Evolutionary conservation across 1,284 basidiomycete species (phyloP).

Genomic region (Papiliotrema nemorosa): DNA sequence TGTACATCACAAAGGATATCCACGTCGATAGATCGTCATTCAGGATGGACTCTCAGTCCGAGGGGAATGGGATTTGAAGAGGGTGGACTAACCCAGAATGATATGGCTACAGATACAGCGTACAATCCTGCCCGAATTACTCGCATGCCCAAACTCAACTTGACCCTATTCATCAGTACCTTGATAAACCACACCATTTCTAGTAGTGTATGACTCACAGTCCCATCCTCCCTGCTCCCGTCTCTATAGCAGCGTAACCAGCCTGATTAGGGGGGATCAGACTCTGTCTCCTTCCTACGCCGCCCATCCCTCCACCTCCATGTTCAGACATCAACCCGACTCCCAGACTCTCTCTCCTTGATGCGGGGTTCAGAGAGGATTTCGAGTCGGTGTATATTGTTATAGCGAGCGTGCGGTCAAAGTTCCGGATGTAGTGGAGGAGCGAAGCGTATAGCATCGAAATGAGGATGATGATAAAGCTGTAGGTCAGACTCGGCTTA

Average conservation of each 20-base stretch:
- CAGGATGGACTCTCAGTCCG: too few relatives aligned
- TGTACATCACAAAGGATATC: background rate
- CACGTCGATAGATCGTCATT: too few relatives aligned
- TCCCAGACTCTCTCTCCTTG: background rate
- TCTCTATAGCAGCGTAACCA: slow-evolving; percentile 30
- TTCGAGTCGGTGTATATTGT: slow-evolving; percentile 21
- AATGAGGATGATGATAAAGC: slow-evolving; percentile 34
- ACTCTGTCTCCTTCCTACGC: slow-evolving; percentile 9
- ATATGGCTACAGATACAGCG: slow-evolving; percentile 39
- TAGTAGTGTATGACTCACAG: slow-evolving; percentile 23
- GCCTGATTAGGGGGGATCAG: slow-evolving; percentile 22
- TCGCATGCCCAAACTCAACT: slow-evolving; percentile 19
- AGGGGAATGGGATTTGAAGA: background rate
- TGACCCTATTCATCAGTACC: slow-evolving; percentile 12
- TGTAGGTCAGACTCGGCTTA: slow-evolving; percentile 6
- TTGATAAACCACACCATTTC: background rate
- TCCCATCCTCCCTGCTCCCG: slow-evolving; percentile 18
- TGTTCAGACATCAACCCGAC: slow-evolving; percentile 5
- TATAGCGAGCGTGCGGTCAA: slow-evolving; percentile 35
- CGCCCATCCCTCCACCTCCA: too few relatives aligned
- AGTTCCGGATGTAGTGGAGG: slow-evolving; percentile 28
- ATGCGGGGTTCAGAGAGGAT: background rate
- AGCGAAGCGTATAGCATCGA: slow-evolving; percentile 42
- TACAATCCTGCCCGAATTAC: slow-evolving; percentile 37
- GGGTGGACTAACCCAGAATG: slow-evolving; percentile 42